Percentiles rank a stretch among this genome's conserved stretches.
Evolutionary conservation across 345 rosid genomes (phyloP).

Genomic region (Gossypium australe): DNA sequence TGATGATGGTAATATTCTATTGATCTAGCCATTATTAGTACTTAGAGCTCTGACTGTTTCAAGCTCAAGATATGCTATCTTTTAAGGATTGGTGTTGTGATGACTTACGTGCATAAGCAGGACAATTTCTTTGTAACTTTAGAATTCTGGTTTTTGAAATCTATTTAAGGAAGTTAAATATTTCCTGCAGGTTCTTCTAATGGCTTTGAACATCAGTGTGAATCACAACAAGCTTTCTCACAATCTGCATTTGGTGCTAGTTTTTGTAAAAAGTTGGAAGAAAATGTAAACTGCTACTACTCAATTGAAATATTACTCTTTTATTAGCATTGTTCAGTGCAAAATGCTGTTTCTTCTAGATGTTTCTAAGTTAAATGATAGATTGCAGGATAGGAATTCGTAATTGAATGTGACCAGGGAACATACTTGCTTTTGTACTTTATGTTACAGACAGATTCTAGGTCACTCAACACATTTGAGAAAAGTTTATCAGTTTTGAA

Average conservation of each 20-base stretch:
- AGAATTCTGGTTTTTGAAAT: not conserved
- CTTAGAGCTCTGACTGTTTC: not conserved
- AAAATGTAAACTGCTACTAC: constrained; percentile 43
- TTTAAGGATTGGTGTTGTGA: not conserved
- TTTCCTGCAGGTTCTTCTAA: constrained; percentile 38
- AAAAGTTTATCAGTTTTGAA: constrained; percentile 32
- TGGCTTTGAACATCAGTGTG: constrained; percentile 24
- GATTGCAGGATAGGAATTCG: not conserved
- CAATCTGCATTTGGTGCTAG: constrained; percentile 38
- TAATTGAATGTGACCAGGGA: not conserved
- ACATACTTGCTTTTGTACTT: constrained; percentile 14
- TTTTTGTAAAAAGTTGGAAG: constrained; percentile 42
- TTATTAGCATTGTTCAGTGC: constrained; percentile 10
- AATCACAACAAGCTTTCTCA: constrained; percentile 28
- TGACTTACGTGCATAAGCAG: not conserved
- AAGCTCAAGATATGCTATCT: not conserved
- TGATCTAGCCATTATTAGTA: not conserved
- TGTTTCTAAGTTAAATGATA: constrained; percentile 12
- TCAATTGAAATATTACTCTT: constrained; percentile 10
- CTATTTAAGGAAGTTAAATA: constrained; percentile 16
- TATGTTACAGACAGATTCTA: constrained; percentile 41
- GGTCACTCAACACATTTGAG: constrained; percentile 28
- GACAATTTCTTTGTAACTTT: not conserved
- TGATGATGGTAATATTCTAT: not conserved
- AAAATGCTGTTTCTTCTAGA: constrained; percentile 4